Conservation (phyloP, 768 basidiomycete species). For the Trametes gibbosa region DNA sequence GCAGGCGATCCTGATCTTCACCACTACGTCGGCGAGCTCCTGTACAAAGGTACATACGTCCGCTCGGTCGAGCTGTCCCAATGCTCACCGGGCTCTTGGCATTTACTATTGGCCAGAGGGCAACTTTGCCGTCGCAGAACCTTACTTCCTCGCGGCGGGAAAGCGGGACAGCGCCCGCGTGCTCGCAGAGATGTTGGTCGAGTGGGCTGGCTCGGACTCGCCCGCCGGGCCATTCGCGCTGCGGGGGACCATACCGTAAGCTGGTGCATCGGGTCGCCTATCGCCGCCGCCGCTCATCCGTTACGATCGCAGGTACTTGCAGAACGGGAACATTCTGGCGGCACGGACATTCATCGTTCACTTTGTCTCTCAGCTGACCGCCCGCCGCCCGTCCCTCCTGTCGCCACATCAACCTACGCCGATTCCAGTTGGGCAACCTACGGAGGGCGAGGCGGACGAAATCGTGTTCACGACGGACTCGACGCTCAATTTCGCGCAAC, state of each 20-base stretch:
- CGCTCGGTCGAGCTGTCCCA: not conserved
- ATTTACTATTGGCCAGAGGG: slow-evolving; percentile 51
- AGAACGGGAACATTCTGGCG: slow-evolving; percentile 88
- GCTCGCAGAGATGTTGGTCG: slow-evolving; percentile 82
- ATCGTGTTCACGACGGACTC: slow-evolving; percentile 72
- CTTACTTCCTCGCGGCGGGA: slow-evolving; percentile 80
- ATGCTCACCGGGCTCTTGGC: slow-evolving; percentile 7
- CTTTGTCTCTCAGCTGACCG: slow-evolving; percentile 63
- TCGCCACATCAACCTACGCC: slow-evolving; percentile 41
- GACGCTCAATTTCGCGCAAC: slow-evolving; percentile 85
- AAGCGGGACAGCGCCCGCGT: slow-evolving; percentile 85
- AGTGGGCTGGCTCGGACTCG: slow-evolving; percentile 64
- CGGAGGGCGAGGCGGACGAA: slow-evolving; percentile 46
- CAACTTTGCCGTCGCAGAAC: slow-evolving; percentile 70
- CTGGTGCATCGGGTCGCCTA: slow-evolving; percentile 13
- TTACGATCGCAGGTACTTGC: slow-evolving; percentile 54
- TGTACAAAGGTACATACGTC: slow-evolving; percentile 66
- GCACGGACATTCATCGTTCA: slow-evolving; percentile 90
- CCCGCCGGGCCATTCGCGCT: slow-evolving; percentile 75
- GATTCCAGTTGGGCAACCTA: slow-evolving; percentile 47
- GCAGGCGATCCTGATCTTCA: slow-evolving; percentile 87
- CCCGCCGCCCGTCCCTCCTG: slow-evolving; percentile 40
- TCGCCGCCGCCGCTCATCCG: slow-evolving; percentile 1
- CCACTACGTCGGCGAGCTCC: slow-evolving; percentile 85
- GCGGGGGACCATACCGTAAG: slow-evolving; percentile 83